phyloP scores from a whole-genome alignment of 1,284 basidiomycete species.

The Fistulina hepatica region DNA sequence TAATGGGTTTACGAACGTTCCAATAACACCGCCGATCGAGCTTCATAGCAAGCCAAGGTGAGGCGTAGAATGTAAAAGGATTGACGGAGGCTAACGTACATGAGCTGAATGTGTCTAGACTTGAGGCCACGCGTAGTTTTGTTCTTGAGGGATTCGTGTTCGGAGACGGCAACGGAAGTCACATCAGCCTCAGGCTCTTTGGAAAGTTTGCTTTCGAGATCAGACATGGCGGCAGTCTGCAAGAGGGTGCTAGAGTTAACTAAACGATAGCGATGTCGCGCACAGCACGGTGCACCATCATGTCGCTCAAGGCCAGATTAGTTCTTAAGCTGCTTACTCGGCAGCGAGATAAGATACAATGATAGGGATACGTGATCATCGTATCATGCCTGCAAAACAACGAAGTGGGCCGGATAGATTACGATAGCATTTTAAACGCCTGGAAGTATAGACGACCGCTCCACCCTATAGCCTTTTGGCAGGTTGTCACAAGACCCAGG shows the following conservation, averaged over 20 bases:
- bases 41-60: constrained; percentile 3
- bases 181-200: constrained; percentile 7
- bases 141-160: constrained; percentile 6
- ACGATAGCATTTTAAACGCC: too few species aligned
- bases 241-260: neutral
- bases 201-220: constrained; percentile 7
- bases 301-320: too few species aligned
- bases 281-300: too few species aligned
- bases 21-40: constrained; percentile 13
- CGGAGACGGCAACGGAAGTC: neutral
- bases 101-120: constrained; percentile 12
- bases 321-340: too few species aligned
- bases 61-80: neutral
- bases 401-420: too few species aligned
- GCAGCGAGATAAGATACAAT: too few species aligned
- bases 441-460: too few species aligned
- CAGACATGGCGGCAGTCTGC: constrained; percentile 1
- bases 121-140: constrained; percentile 11
- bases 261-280: neutral
- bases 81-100: constrained; percentile 6
- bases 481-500: too few species aligned
- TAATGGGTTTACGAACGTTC: constrained; percentile 7
- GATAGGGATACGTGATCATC: too few species aligned
- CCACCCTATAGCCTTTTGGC: too few species aligned
- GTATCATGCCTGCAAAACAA: too few species aligned